Conservation (phyloP, 2,329 filamentous ascomycete species). For the Hypoxylon sp. region DNA sequence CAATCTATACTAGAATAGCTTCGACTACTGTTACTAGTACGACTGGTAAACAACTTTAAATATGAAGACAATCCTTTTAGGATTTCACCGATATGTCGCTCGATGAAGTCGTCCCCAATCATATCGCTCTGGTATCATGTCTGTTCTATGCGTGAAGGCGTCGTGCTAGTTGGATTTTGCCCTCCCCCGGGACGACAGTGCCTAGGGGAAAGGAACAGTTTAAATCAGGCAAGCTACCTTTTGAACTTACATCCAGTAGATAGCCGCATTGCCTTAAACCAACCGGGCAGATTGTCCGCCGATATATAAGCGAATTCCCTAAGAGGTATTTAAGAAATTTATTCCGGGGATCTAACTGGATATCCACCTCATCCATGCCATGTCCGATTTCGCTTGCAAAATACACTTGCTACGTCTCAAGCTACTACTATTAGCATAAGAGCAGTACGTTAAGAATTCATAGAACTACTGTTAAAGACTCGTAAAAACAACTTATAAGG, state of each 20-base stretch:
- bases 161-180: not conserved
- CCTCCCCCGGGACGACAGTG: not conserved
- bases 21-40: not conserved
- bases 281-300: not conserved
- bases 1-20: not conserved
- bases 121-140: not conserved
- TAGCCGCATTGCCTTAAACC: not conserved
- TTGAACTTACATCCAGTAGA: not conserved
- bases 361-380: not conserved
- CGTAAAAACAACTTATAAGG: not conserved
- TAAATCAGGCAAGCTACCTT: constrained; percentile 2
- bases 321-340: not conserved
- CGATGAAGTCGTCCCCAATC: not conserved
- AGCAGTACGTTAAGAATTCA: no score
- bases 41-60: not conserved
- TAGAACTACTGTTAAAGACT: no score
- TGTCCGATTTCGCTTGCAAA: not conserved
- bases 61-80: not conserved
- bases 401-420: not conserved
- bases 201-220: not conserved
- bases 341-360: not conserved
- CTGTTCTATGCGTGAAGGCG: not conserved
- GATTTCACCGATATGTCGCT: not conserved
- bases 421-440: not conserved
- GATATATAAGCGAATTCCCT: not conserved